Percentiles rank a stretch among this genome's conserved stretches.
Conservation (phyloP, 192 early-diverging fungal species). For the Gorgonomyces haynaldii region DNA sequence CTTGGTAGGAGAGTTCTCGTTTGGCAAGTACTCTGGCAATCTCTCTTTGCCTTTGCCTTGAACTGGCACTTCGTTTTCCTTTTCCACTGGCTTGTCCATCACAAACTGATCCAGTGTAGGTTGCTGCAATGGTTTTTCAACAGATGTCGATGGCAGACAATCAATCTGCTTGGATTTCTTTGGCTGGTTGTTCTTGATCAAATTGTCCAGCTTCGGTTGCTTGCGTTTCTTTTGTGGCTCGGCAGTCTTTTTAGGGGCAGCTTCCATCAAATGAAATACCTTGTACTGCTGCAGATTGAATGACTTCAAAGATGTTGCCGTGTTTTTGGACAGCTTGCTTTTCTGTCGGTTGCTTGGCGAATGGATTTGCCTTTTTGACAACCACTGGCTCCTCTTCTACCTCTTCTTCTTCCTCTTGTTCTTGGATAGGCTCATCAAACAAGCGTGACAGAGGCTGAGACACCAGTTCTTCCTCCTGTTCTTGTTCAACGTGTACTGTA, state of each 20-base stretch:
- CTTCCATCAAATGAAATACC: too few relatives aligned
- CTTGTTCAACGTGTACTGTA: not conserved
- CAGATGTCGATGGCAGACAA: not conserved
- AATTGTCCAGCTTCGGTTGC: not conserved
- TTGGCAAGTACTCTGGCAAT: too few relatives aligned
- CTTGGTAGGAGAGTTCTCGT: too few relatives aligned
- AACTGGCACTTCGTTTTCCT: too few relatives aligned
- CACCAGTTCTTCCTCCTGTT: not conserved
- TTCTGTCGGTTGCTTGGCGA: not conserved
- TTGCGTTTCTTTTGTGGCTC: constrained; percentile 1
- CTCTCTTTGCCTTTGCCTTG: too few relatives aligned
- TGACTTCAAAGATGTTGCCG: too few relatives aligned
- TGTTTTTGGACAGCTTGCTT: not conserved
- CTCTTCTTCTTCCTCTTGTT: not conserved
- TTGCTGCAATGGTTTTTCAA: not conserved
- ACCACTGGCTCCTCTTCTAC: too few relatives aligned
- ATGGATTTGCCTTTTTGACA: not conserved
- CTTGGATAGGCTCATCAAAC: not conserved
- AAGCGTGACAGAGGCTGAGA: not conserved
- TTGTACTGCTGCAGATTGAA: too few relatives aligned
- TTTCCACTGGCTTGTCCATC: too few relatives aligned
- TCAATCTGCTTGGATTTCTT: too few relatives aligned
- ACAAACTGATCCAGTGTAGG: too few relatives aligned
- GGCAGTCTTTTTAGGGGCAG: not conserved
- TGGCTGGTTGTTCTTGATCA: not conserved